Percentiles rank a stretch among this genome's conserved stretches.
phyloP scores from a whole-genome alignment of 805 yeast genomes.

The Priceomyces haplophilus region DNA sequence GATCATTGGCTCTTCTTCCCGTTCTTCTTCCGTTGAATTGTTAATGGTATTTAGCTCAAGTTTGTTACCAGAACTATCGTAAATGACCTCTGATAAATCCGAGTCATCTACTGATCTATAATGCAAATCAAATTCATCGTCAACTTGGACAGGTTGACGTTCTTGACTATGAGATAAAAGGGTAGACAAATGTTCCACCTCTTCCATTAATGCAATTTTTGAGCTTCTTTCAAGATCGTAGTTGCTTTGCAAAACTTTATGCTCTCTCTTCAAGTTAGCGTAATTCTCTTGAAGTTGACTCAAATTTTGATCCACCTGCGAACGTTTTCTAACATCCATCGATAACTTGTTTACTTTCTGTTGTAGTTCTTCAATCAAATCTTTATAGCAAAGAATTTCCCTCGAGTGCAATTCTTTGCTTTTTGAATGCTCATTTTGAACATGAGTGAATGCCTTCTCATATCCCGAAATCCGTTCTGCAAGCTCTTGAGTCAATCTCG shows the following conservation, averaged over 20 bases:
- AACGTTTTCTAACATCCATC: conserved; percentile 14
- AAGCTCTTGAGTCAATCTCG: conserved; percentile 24
- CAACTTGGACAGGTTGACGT: not conserved
- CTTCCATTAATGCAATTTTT: conserved; percentile 51
- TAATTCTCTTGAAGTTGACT: conserved; percentile 23
- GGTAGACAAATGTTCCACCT: conserved; percentile 46
- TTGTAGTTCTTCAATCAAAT: conserved; percentile 31
- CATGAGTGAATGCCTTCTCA: conserved; percentile 26
- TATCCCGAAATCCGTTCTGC: conserved; percentile 20
- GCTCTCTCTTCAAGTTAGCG: conserved; percentile 31
- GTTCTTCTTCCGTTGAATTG: conserved; percentile 18
- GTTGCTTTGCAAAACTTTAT: conserved; percentile 44
- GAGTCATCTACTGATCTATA: conserved; percentile 11
- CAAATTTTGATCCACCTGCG: conserved; percentile 7
- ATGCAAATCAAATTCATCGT: conserved; percentile 8
- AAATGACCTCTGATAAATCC: conserved; percentile 8
- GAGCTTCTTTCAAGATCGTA: conserved; percentile 53
- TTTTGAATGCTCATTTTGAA: conserved; percentile 28
- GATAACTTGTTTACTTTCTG: conserved; percentile 19
- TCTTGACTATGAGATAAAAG: conserved; percentile 2
- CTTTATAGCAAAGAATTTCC: conserved; percentile 32
- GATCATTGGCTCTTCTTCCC: conserved; percentile 15
- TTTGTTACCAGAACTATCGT: conserved; percentile 5
- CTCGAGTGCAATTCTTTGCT: conserved; percentile 25
- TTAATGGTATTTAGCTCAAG: conserved; percentile 16